Conservation (phyloP, 1,284 basidiomycete species). For the Ganoderma lingzhi region DNA sequence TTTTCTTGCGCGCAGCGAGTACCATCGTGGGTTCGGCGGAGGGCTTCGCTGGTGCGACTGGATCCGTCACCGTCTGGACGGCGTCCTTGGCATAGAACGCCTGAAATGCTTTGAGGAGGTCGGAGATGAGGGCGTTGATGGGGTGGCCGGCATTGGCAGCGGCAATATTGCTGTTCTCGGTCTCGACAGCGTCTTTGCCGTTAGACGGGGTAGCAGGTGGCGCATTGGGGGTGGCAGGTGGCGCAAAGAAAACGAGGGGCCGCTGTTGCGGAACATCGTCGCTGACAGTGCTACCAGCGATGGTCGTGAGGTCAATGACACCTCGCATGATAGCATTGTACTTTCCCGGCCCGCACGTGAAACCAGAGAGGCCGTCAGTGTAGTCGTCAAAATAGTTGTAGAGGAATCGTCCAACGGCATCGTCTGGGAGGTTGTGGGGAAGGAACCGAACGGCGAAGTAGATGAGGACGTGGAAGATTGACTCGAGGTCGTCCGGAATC, state of each 20-base stretch:
- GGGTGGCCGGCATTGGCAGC: neutral
- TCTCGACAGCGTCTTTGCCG: neutral
- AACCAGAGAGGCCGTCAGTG: neutral
- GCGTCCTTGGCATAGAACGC: neutral
- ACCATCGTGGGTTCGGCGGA: too few relatives aligned
- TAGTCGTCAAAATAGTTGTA: slow-evolving; percentile 19
- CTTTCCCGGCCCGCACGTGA: neutral
- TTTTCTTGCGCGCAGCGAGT: neutral
- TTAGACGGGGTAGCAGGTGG: neutral
- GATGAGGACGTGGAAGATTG: slow-evolving; percentile 23
- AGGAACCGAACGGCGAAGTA: slow-evolving; percentile 20
- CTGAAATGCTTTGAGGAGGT: neutral
- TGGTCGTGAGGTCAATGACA: neutral
- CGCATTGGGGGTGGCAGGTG: neutral
- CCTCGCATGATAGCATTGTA: neutral
- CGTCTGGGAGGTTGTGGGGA: slow-evolving; percentile 7
- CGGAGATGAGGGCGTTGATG: neutral
- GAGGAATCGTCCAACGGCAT: slow-evolving; percentile 13
- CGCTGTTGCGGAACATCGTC: too few relatives aligned
- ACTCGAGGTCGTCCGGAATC: slow-evolving; percentile 25
- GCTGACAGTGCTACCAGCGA: too few relatives aligned
- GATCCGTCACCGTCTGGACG: neutral
- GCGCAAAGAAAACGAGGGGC: neutral
- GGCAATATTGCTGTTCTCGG: neutral
- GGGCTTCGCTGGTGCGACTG: neutral